Base-by-base conservation (phyloP, 192 early-diverging fungal species). In the Coemansia sp. region DNA sequence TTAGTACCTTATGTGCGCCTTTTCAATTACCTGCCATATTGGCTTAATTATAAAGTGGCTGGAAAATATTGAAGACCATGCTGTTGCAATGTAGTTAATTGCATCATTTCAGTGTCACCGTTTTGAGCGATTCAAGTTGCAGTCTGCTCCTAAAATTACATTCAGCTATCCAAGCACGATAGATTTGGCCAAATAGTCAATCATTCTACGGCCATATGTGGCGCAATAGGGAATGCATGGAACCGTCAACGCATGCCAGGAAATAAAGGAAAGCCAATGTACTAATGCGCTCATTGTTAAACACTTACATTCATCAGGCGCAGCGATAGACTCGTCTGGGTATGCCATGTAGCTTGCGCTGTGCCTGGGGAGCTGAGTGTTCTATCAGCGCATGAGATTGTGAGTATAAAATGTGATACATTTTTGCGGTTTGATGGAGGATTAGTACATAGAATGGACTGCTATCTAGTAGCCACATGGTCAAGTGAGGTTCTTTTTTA, bases 1-100 rank as follows among this genome's bases (percentile, higher is more conserved):
- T 61, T 61, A 61, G 59, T 61, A 38, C n/a, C 6, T 6, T 61
- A 15, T 58, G 38, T 38, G 21, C 32, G 21, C 59, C 59, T 21
- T 61, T 61, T 36, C 17, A 60, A 61, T 31, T 14, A 38, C 9
- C 34, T 25, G 59, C 29, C 10, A 10, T 32, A 39, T 23, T 38
- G 59, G 10, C 34, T 29, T 32, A 31, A 58, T 58, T 58, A 8
- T 17, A 38, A 61, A 38, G 59, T 9, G 59, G 59, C 31, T 34
- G 34, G 27, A 31, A 29, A 8, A 14, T 27, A 21, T 53, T 4
- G 21, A 15, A 5, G 25, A 31, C 27, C 51, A 55, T 31, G 25
- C 17, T 15, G 4, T 31, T 4, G 27, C 6, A 6, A 4, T 58
- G 29, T 31, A 32, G 29, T 8, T 32, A 32, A 31, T 7, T 58